phyloP scores from a whole-genome alignment of 2,329 filamentous ascomycete genomes.

The Malbranchea cinnamomea region DNA sequence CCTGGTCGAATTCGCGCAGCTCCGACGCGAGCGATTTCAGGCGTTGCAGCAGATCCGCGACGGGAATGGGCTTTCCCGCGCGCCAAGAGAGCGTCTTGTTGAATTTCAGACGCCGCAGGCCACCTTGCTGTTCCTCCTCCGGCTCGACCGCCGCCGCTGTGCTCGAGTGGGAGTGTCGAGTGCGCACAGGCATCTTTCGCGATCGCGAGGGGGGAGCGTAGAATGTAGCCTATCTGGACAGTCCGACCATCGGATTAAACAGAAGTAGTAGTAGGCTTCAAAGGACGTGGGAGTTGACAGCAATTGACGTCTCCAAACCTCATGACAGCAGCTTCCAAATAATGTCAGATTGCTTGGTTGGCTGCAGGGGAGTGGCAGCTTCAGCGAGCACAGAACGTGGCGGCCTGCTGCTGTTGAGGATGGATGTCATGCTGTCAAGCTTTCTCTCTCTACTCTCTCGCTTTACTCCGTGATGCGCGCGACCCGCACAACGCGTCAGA shows the following conservation, averaged over 20 bases:
- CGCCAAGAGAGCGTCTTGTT: constrained; percentile 80
- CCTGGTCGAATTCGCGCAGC: constrained; percentile 73
- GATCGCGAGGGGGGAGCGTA: not conserved
- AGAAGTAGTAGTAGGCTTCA: not conserved
- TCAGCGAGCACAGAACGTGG: no score
- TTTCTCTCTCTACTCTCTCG: no score
- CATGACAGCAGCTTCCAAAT: no score
- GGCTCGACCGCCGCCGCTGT: constrained; percentile 18
- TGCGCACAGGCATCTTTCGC: constrained; percentile 28
- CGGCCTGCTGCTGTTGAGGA: no score
- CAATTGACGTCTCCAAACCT: no score
- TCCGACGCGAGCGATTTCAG: constrained; percentile 71
- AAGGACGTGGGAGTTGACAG: no score
- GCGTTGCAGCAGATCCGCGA: constrained; percentile 65
- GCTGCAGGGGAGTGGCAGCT: no score
- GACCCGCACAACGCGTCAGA: no score
- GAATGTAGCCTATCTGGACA: constrained; percentile 10
- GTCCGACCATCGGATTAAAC: not conserved
- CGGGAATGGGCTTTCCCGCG: constrained; percentile 75
- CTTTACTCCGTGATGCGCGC: no score
- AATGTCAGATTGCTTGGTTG: no score
- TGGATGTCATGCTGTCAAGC: no score
- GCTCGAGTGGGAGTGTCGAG: constrained; percentile 22
- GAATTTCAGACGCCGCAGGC: constrained; percentile 48
- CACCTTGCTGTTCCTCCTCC: constrained; percentile 18